These are phyloP conservation scores for Ganoderma lucidum DNA, from an alignment of 1,284 basidiomycete species.

Conservation along the genomic window DNA sequence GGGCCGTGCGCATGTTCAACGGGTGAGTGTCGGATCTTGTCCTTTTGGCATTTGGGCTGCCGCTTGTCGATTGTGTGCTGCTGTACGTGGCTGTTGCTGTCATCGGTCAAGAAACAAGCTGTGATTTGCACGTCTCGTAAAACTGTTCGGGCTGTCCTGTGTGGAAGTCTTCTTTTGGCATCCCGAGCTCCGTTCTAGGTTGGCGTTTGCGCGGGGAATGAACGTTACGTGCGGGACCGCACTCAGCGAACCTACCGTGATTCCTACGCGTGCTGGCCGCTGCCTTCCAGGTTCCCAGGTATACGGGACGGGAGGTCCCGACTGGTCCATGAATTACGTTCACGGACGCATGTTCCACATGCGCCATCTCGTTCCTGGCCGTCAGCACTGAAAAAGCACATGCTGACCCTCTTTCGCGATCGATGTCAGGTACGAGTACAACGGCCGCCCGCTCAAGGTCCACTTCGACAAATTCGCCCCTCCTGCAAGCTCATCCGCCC, in stretches of 20 bases:
- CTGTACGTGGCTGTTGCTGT: background rate
- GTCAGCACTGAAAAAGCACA: background rate
- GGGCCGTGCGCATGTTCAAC: conserved; percentile 88
- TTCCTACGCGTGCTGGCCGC: conserved; percentile 4
- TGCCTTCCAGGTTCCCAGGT: background rate
- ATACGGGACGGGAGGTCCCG: background rate
- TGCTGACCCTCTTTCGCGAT: conserved; percentile 1
- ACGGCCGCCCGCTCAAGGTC: conserved; percentile 85
- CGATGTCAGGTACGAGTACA: conserved; percentile 78
- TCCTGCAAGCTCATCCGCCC: conserved; percentile 39
- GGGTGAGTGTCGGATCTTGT: conserved; percentile 60
- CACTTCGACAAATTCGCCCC: conserved; percentile 84
- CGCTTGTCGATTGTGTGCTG: background rate
- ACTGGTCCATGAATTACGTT: background rate
- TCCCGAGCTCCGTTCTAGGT: background rate
- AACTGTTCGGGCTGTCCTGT: background rate
- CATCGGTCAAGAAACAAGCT: background rate
- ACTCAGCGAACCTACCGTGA: conserved; percentile 17
- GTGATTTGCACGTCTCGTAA: background rate
- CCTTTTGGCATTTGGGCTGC: background rate
- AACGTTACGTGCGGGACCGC: background rate
- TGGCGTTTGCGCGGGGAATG: background rate
- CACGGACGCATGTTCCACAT: background rate
- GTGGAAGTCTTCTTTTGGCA: background rate
- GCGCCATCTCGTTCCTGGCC: conserved; percentile 3